phyloP scores from a whole-genome alignment of 352 stramenopile species.

The Globisporangium takayamanum region DNA sequence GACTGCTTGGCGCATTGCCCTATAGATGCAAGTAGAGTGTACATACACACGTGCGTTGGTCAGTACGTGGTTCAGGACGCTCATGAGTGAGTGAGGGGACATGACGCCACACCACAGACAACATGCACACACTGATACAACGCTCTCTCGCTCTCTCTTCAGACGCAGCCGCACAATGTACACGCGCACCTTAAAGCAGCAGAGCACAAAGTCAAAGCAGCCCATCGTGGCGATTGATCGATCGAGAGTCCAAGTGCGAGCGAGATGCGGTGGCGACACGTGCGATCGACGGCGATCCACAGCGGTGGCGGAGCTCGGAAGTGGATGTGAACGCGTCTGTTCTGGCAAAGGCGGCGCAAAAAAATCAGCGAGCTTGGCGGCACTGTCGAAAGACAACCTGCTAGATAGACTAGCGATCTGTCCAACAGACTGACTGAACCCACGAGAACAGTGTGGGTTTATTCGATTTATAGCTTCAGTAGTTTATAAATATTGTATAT shows the following conservation, averaged over 20 bases:
- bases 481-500: neutral
- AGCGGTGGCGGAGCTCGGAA: neutral
- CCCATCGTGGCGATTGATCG: slow-evolving; percentile 25
- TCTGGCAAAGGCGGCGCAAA: neutral
- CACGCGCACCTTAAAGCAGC: slow-evolving; percentile 47
- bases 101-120: neutral
- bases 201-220: slow-evolving; percentile 59
- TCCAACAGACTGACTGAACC: too few relatives aligned
- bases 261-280: neutral
- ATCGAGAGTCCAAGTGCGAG: neutral
- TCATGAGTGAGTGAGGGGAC: neutral
- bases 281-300: neutral
- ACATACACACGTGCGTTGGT: neutral
- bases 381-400: neutral
- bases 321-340: neutral
- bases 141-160: too few relatives aligned
- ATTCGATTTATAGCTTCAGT: neutral
- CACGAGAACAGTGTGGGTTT: too few relatives aligned
- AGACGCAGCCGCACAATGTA: neutral
- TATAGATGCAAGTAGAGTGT: neutral
- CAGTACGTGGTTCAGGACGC: neutral
- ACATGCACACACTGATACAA: too few relatives aligned
- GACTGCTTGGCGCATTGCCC: slow-evolving; percentile 9
- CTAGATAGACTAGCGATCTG: neutral
- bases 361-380: slow-evolving; percentile 6